Percentiles rank a stretch among this genome's conserved stretches.
Evolutionary conservation across 2,329 filamentous ascomycete genomes (phyloP).

Genomic region (Trichoderma sp.): DNA sequence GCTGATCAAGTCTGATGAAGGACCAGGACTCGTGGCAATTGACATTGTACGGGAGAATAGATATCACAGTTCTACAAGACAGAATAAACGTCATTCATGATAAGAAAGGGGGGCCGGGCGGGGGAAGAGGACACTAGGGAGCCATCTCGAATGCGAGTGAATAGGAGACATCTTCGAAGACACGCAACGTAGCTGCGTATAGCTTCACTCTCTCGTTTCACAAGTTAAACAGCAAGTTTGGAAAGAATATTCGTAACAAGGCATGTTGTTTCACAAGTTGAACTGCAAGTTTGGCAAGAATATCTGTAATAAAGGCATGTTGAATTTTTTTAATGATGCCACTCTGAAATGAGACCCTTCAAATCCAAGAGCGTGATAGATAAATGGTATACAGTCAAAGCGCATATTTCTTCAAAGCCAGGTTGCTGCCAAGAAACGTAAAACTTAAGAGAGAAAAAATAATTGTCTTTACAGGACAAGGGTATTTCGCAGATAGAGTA

Average conservation of each 20-base stretch:
- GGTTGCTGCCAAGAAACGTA: neutral
- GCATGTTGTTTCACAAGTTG: neutral
- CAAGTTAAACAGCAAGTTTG: neutral
- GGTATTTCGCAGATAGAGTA: conserved; percentile 20
- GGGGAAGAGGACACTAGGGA: too few relatives aligned
- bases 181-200: neutral
- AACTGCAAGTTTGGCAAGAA: neutral
- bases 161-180: neutral
- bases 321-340: neutral
- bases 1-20: neutral
- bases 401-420: neutral
- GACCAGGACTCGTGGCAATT: neutral
- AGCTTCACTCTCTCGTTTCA: neutral
- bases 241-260: neutral
- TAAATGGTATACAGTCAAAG: conserved; percentile 2
- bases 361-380: neutral
- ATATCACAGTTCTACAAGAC: neutral
- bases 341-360: neutral
- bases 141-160: neutral
- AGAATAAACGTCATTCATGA: neutral
- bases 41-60: neutral
- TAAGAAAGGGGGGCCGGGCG: too few relatives aligned
- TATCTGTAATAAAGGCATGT: neutral
- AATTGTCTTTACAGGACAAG: conserved; percentile 17
- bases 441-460: neutral